Conservation (phyloP, 2,329 filamentous ascomycete species). For the Cercospora sp. region DNA sequence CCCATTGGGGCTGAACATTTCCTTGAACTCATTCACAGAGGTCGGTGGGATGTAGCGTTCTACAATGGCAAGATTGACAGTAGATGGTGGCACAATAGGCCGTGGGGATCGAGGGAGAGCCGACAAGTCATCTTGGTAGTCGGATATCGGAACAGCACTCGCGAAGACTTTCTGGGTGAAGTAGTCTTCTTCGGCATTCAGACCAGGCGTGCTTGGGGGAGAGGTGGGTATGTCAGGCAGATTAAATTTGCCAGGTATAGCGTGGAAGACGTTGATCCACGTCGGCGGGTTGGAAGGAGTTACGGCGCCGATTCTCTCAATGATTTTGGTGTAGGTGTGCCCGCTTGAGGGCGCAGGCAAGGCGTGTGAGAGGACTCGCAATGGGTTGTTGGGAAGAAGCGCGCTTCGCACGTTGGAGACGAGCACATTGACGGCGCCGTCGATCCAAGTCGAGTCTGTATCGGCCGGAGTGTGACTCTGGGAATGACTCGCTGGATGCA, state of each 20-base stretch:
- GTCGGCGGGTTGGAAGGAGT: slow-evolving; percentile 54
- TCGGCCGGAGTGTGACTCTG: background rate
- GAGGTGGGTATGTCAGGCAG: slow-evolving; percentile 63
- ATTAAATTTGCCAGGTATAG: slow-evolving; percentile 62
- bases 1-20: slow-evolving; percentile 58
- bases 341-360: slow-evolving; percentile 57
- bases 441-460: slow-evolving; percentile 30
- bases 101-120: slow-evolving; percentile 55
- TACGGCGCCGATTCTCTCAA: slow-evolving; percentile 57
- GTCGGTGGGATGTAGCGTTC: slow-evolving; percentile 68
- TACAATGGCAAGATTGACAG: slow-evolving; percentile 61
- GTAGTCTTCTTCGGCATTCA: slow-evolving; percentile 56
- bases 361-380: slow-evolving; percentile 62
- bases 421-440: slow-evolving; percentile 33
- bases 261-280: slow-evolving; percentile 66
- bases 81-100: slow-evolving; percentile 61
- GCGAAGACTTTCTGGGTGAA: slow-evolving; percentile 64
- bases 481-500: slow-evolving; percentile 7
- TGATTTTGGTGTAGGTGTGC: slow-evolving; percentile 57
- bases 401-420: slow-evolving; percentile 41
- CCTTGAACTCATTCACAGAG: slow-evolving; percentile 58
- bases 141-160: slow-evolving; percentile 60
- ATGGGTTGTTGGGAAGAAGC: slow-evolving; percentile 41
- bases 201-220: slow-evolving; percentile 61
- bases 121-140: slow-evolving; percentile 58